Conservation (phyloP, 2,329 filamentous ascomycete genomes). For the Boeremia lycopersici region DNA sequence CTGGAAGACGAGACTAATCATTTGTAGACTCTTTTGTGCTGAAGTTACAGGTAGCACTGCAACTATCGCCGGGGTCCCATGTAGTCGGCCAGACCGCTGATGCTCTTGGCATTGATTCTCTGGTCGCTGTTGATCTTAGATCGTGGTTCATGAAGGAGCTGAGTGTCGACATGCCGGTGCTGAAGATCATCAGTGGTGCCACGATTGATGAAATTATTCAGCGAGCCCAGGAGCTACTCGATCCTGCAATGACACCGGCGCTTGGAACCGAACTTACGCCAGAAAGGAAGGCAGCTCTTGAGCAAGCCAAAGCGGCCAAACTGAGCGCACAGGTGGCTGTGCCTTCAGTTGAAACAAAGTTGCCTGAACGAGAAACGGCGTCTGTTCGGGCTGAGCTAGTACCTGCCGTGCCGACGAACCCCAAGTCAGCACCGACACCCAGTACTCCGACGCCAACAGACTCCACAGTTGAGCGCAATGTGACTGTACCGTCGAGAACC, state of each 20-base stretch:
- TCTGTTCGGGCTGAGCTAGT: too few species aligned
- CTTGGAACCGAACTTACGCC: background rate
- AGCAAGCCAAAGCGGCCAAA: too few species aligned
- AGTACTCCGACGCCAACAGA: too few species aligned
- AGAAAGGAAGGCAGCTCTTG: too few species aligned
- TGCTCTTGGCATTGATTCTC: conserved; percentile 37
- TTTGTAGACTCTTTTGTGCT: background rate
- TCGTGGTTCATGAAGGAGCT: conserved; percentile 49
- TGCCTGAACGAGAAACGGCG: too few species aligned
- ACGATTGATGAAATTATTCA: background rate
- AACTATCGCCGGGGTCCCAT: background rate
- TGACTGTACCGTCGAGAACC: too few species aligned
- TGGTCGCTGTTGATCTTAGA: conserved; percentile 48
- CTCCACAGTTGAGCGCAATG: too few species aligned
- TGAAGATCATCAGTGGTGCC: conserved; percentile 31
- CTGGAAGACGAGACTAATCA: too few species aligned
- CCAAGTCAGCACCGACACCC: too few species aligned
- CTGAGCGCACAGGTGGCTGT: too few species aligned
- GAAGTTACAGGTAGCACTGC: conserved; percentile 1
- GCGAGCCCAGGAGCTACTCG: background rate
- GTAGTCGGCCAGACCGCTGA: background rate
- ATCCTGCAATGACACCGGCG: background rate
- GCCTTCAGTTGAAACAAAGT: too few species aligned
- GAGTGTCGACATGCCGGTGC: conserved; percentile 28
- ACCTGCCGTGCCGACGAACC: too few species aligned